Percentiles rank a stretch among this genome's conserved stretches.
These are phyloP conservation scores for Pythium rhizo-oryzae DNA, from an alignment of 352 stramenopile genomes.

Conservation along the genomic window DNA sequence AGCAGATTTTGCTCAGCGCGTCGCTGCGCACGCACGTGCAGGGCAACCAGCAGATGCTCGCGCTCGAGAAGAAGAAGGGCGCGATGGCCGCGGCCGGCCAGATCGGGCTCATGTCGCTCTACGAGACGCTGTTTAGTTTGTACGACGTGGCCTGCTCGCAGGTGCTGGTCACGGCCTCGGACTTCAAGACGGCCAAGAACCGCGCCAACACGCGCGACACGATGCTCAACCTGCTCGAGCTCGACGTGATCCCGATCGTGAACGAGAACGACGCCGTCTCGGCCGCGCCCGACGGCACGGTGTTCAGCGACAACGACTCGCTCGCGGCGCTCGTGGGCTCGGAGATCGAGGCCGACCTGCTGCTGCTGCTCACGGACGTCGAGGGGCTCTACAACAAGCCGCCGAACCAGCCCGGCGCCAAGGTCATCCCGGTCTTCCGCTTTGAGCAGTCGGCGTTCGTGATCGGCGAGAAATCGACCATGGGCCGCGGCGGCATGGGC, in stretches of 20 bases:
- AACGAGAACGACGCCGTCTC: slow-evolving; percentile 99
- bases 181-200: slow-evolving; percentile 87
- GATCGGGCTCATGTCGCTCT: slow-evolving; percentile 98
- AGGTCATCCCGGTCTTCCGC: slow-evolving; percentile 78
- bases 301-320: slow-evolving; percentile 98
- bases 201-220: slow-evolving; percentile 87
- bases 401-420: slow-evolving; percentile 69
- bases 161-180: slow-evolving; percentile 76
- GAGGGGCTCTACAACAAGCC: slow-evolving; percentile 95
- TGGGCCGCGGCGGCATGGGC: slow-evolving; percentile 94
- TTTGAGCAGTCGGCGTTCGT: slow-evolving; percentile 60
- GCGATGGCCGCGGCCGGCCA: slow-evolving; percentile 93
- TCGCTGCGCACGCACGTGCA: slow-evolving; percentile 88
- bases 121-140: slow-evolving; percentile 95
- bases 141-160: slow-evolving; percentile 96
- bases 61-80: slow-evolving; percentile 88
- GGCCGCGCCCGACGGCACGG: slow-evolving; percentile 65
- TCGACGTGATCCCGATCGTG: slow-evolving; percentile 98
- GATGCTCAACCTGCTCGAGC: slow-evolving; percentile 91
- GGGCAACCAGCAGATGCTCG: slow-evolving; percentile 90
- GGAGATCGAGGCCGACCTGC: slow-evolving; percentile 93
- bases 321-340: slow-evolving; percentile 85
- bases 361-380: slow-evolving; percentile 98
- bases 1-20: slow-evolving; percentile 90
- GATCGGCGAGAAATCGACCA: slow-evolving; percentile 80